Base-by-base conservation (phyloP, 2,329 filamentous ascomycete species). In the Ophiocordyceps australis region DNA sequence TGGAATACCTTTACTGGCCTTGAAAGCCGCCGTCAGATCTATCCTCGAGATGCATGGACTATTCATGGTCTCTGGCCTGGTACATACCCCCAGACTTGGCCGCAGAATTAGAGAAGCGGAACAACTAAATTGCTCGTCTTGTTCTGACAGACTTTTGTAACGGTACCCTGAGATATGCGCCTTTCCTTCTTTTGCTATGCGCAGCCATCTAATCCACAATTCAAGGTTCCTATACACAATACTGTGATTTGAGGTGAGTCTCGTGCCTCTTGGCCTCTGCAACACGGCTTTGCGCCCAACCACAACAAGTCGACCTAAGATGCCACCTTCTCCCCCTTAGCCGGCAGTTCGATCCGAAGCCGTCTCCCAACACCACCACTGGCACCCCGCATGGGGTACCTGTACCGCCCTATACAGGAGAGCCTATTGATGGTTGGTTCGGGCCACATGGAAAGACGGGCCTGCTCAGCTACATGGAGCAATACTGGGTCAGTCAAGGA, bases 391-490 rank as follows among this genome's bases (percentile, higher is more conserved):
- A 54, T 27, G 67, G 65, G 16, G 57, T 46, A 1, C 50, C 56
- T 3, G 67, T 77, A 1, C 58, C 59, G 1, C 47, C 67, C 0
- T 76, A 71, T 47, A 66, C 42, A 2, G 71, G 71, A 3, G 52
- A 61, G 8, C 52, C 56, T 27, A 65, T 77, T 34, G 58, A 55
- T 32, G 63, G 59, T 9, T 74, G 71, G 50, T 52, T 76, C 28
- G 52, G 56, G 37, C 51, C 58, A 0, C 65, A 73, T 35, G 65
- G 63, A 30, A 62, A 60, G 35, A 55, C 54, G 33, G 69, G 74
- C 39, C 52, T 76, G 3, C 56, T 76, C 3, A 58, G 54, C 3
- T 77, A 61, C 50, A 77, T 77, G 72, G 65, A 70, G 40, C 69
- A 59, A 38, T 60, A 39, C 57, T 77, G 72, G 73, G 57, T 74